Evolutionary conservation across 192 early-diverging fungal genomes (phyloP).

Genomic region (Entomortierella chlamydospora): DNA sequence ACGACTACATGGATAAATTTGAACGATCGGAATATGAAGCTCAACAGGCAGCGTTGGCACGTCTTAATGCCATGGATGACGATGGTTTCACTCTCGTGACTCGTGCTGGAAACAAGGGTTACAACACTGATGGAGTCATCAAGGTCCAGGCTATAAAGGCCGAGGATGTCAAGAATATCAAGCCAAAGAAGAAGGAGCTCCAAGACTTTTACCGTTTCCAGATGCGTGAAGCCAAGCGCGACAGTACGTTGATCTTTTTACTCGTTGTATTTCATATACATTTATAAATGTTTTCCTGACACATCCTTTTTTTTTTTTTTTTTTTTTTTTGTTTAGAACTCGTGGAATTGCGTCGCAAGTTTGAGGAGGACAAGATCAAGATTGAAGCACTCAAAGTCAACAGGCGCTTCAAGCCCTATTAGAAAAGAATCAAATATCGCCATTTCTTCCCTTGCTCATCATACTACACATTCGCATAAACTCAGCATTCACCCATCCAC

Average conservation of each 20-base stretch:
- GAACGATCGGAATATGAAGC: constrained; percentile 79
- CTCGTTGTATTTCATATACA: constrained; percentile 3
- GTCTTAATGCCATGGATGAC: constrained; percentile 87
- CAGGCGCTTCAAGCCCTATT: constrained; percentile 91
- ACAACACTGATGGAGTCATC: constrained; percentile 77
- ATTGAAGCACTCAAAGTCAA: constrained; percentile 83
- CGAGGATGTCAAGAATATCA: constrained; percentile 63
- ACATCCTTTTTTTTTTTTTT: not conserved
- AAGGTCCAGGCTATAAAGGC: constrained; percentile 70
- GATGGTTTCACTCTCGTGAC: constrained; percentile 94
- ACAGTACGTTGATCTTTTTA: constrained; percentile 67
- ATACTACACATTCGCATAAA: too few species aligned
- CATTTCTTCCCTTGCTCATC: too few species aligned
- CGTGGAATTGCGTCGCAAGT: constrained; percentile 87
- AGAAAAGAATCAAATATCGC: constrained; percentile 18
- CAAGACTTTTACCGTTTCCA: constrained; percentile 98
- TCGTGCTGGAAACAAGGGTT: constrained; percentile 70
- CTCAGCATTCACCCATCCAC: too few species aligned
- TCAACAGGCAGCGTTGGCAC: constrained; percentile 69
- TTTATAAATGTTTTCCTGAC: not conserved
- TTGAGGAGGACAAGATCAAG: constrained; percentile 91
- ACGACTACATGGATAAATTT: constrained; percentile 82
- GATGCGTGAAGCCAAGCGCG: constrained; percentile 88
- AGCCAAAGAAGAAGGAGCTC: constrained; percentile 85
- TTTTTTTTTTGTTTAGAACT: constrained; percentile 72